Percentiles rank a stretch among this genome's conserved stretches.
Evolutionary conservation across 164 flowering plant genomes (phyloP).

Genomic region (Saururus chinensis): DNA sequence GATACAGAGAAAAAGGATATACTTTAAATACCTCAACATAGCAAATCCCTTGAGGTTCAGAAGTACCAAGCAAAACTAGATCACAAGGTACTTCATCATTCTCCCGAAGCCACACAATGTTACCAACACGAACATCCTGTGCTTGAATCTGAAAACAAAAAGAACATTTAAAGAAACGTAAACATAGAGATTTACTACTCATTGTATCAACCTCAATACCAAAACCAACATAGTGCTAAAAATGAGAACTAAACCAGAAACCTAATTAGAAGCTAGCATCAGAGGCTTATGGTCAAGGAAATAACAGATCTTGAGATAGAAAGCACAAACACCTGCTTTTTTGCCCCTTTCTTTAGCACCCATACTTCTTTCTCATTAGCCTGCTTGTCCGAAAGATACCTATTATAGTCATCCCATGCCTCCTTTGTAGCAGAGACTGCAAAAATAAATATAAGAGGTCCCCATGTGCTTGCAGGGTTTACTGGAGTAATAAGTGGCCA

Average conservation of each 20-base stretch:
- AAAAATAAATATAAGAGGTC: constrained; percentile 95
- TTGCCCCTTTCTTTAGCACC: constrained; percentile 70
- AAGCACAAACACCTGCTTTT: constrained; percentile 39
- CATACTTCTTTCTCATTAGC: constrained; percentile 98
- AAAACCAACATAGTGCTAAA: too few species aligned
- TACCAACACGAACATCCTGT: constrained; percentile 84
- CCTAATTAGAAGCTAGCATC: too few species aligned
- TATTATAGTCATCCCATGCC: constrained; percentile 99
- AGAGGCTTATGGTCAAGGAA: too few species aligned
- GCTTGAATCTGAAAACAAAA: constrained; percentile 57
- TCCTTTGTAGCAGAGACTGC: constrained; percentile 97
- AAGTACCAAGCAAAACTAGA: constrained; percentile 87
- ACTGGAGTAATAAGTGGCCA: constrained; percentile 99
- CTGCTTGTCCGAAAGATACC: constrained; percentile 90
- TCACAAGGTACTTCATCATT: constrained; percentile 99
- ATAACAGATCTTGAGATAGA: too few species aligned
- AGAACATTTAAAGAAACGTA: not conserved
- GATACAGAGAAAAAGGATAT: not conserved
- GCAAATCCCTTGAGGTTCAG: constrained; percentile 87
- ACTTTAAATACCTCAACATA: constrained; percentile 65
- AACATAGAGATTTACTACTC: too few species aligned
- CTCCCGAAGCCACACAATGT: constrained; percentile 93
- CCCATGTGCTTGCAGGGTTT: constrained; percentile 99
- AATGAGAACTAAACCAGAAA: too few species aligned
- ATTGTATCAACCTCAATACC: too few species aligned